A percentile compares a stretch with the other conserved stretches of the same genome.
phyloP scores from a whole-genome alignment of 2,329 filamentous ascomycete species.

The Aspergillus unguis region DNA sequence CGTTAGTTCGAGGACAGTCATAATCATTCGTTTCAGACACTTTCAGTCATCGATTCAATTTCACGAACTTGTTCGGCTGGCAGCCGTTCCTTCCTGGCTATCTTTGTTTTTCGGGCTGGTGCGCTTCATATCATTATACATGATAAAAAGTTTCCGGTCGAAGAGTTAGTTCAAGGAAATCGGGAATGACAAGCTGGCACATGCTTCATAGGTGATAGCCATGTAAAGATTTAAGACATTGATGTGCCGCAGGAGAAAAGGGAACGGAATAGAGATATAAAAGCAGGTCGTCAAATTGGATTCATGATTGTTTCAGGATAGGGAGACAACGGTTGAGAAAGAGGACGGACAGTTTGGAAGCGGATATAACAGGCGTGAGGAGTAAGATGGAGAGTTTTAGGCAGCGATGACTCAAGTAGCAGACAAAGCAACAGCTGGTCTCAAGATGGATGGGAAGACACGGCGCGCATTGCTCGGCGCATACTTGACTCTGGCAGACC shows the following conservation, averaged over 20 bases:
- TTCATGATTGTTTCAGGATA: slow-evolving; percentile 6
- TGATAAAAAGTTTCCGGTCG: slow-evolving; percentile 11
- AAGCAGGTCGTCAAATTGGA: slow-evolving; percentile 10
- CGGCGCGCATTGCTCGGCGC: slow-evolving; percentile 22
- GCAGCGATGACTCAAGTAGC: slow-evolving; percentile 1
- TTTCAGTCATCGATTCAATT: slow-evolving; percentile 11
- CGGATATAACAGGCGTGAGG: slow-evolving; percentile 3
- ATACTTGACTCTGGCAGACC: slow-evolving; percentile 25
- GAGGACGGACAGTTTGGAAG: not conserved
- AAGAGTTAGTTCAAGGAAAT: slow-evolving; percentile 14
- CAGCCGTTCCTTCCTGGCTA: slow-evolving; percentile 6
- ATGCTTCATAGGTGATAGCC: slow-evolving; percentile 12
- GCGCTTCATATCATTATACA: slow-evolving; percentile 14
- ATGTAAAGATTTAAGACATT: slow-evolving; percentile 9
- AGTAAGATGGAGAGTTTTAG: slow-evolving; percentile 7
- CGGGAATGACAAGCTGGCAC: slow-evolving; percentile 10
- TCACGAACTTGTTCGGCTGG: slow-evolving; percentile 12
- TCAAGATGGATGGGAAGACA: slow-evolving; percentile 18
- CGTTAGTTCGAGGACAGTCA: slow-evolving; percentile 9
- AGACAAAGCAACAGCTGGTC: slow-evolving; percentile 14
- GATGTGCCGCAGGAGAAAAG: slow-evolving; percentile 12
- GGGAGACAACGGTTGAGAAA: slow-evolving; percentile 1
- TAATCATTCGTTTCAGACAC: slow-evolving; percentile 16
- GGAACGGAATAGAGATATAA: slow-evolving; percentile 14
- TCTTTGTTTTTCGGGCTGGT: not conserved